Conservation (phyloP, 441 rosid species). For the Viola pubescens region DNA sequence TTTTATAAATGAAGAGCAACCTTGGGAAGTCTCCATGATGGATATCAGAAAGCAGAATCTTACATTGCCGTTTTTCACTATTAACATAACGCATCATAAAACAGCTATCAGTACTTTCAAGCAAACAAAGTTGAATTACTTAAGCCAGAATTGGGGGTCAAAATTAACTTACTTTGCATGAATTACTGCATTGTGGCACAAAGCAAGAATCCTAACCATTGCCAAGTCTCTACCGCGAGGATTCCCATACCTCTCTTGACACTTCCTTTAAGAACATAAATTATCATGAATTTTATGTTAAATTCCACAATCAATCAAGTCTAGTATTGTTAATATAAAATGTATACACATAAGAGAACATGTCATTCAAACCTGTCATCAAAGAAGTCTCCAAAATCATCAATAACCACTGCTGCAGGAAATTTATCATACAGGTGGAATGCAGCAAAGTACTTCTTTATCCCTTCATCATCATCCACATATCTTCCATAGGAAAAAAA, state of each 20-base stretch:
- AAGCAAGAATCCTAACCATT: slow-evolving; percentile 64
- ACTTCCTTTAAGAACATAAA: slow-evolving; percentile 26
- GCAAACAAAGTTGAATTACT: background rate
- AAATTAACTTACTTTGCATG: slow-evolving; percentile 51
- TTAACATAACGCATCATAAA: background rate
- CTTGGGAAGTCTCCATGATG: slow-evolving; percentile 66
- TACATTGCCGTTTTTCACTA: slow-evolving; percentile 42
- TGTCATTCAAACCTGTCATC: slow-evolving; percentile 35
- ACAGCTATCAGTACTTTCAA: background rate
- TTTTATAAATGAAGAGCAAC: slow-evolving; percentile 61
- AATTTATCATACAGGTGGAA: slow-evolving; percentile 55
- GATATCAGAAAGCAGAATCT: slow-evolving; percentile 60
- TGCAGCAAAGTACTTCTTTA: slow-evolving; percentile 76
- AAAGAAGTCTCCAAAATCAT: slow-evolving; percentile 76
- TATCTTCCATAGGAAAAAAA: slow-evolving; percentile 37
- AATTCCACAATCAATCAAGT: background rate
- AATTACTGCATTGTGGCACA: slow-evolving; percentile 56
- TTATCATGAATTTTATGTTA: background rate
- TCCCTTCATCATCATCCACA: slow-evolving; percentile 67
- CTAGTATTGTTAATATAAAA: too few species aligned
- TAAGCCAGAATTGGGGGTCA: background rate
- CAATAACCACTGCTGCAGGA: slow-evolving; percentile 48
- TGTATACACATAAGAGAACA: background rate
- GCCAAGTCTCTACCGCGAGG: slow-evolving; percentile 82
- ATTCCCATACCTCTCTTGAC: slow-evolving; percentile 50